Percentiles rank a stretch among this genome's conserved stretches.
phyloP scores from a whole-genome alignment of 208 protist genomes.

The Leishmania guyanensis region DNA sequence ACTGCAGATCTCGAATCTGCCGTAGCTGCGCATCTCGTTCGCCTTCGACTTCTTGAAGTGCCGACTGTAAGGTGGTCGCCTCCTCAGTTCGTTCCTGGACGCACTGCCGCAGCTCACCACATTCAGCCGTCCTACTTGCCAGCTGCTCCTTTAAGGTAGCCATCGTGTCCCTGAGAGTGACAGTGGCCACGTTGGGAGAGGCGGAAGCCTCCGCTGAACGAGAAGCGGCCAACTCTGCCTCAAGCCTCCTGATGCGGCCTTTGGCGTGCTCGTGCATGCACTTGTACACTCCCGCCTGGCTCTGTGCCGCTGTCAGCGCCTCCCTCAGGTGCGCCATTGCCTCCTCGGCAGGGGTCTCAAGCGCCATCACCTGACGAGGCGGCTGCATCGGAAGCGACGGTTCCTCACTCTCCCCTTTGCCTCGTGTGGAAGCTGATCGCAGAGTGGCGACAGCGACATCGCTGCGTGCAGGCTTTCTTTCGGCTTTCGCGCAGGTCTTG shows the following conservation, averaged over 20 bases:
- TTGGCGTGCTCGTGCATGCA: conserved; percentile 22
- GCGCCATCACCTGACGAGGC: conserved; percentile 12
- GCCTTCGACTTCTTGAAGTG: conserved; percentile 12
- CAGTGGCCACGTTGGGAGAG: background rate
- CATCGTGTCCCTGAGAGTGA: background rate
- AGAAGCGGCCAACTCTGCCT: conserved; percentile 15
- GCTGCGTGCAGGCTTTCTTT: background rate
- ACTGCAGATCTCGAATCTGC: conserved; percentile 16
- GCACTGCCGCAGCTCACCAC: conserved; percentile 5
- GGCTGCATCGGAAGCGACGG: background rate
- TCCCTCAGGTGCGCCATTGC: conserved; percentile 18
- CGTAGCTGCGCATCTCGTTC: conserved; percentile 19
- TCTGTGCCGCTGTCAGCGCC: conserved; percentile 14
- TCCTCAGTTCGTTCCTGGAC: conserved; percentile 17
- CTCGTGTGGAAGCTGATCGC: background rate
- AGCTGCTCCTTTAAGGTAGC: conserved; percentile 5
- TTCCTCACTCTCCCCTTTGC: background rate
- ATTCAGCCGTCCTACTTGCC: background rate
- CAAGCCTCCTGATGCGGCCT: conserved; percentile 14
- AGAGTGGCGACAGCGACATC: background rate
- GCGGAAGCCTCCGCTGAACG: background rate
- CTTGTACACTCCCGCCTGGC: conserved; percentile 8
- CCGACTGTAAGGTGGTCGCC: conserved; percentile 4
- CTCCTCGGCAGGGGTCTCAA: conserved; percentile 2
- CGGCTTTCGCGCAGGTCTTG: background rate